phyloP scores from a whole-genome alignment of 495 filamentous ascomycete genomes.

The Bryoglossum gracile region DNA sequence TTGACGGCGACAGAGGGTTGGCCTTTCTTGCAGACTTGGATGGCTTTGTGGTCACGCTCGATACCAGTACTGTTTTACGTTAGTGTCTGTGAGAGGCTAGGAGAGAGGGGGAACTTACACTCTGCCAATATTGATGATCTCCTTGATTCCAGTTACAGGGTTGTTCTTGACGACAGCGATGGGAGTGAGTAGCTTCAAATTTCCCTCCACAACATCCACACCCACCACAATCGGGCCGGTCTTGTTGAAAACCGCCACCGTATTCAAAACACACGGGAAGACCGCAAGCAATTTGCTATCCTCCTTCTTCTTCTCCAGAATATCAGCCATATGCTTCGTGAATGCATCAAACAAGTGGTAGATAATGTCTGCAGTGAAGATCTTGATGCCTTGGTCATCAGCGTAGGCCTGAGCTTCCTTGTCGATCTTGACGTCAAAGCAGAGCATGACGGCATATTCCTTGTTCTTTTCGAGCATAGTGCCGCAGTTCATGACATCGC shows the following conservation, averaged over 20 bases:
- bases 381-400: slow-evolving; percentile 91
- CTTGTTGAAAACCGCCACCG: slow-evolving; percentile 98
- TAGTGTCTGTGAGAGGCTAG: not conserved
- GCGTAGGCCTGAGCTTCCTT: slow-evolving; percentile 91
- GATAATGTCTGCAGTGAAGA: slow-evolving; percentile 98
- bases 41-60: slow-evolving; percentile 94
- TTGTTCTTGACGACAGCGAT: slow-evolving; percentile 80
- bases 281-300: slow-evolving; percentile 92
- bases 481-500: slow-evolving; percentile 93
- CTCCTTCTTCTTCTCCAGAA: slow-evolving; percentile 87
- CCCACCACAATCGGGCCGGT: slow-evolving; percentile 92
- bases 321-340: slow-evolving; percentile 82
- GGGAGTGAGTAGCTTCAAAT: slow-evolving; percentile 76
- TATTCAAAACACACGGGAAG: slow-evolving; percentile 85
- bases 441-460: slow-evolving; percentile 97
- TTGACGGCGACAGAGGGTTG: slow-evolving; percentile 96
- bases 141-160: slow-evolving; percentile 67
- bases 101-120: slow-evolving; percentile 60
- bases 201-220: slow-evolving; percentile 90
- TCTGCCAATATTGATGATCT: slow-evolving; percentile 79
- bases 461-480: slow-evolving; percentile 95
- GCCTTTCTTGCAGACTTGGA: slow-evolving; percentile 86
- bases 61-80: slow-evolving; percentile 63
- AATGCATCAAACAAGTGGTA: slow-evolving; percentile 98
- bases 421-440: slow-evolving; percentile 99